Percentiles rank a stretch among this genome's conserved stretches.
Evolutionary conservation across 2,329 filamentous ascomycete species (phyloP).

Genomic region (Exophiala xenobiotica): DNA sequence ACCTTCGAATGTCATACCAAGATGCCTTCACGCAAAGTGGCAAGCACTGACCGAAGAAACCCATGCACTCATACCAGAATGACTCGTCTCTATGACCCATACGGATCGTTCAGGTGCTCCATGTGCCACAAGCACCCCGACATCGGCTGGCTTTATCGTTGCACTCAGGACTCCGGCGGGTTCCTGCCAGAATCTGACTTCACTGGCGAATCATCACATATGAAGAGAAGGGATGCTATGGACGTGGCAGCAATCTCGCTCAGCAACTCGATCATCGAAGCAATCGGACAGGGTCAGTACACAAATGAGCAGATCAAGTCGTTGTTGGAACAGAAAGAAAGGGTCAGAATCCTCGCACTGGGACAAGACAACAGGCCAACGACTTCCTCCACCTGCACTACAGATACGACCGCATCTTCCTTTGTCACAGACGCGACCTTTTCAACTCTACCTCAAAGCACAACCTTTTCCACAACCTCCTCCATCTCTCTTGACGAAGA

Average conservation of each 20-base stretch:
- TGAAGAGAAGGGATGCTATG: conserved; percentile 3
- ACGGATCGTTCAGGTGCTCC: conserved; percentile 56
- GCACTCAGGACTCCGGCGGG: conserved; percentile 62
- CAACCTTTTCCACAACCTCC: conserved; percentile 30
- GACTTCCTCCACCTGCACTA: conserved; percentile 18
- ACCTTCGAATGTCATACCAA: neutral
- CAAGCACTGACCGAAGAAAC: conserved; percentile 22
- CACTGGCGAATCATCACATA: neutral
- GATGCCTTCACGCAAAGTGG: conserved; percentile 24
- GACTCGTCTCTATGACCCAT: conserved; percentile 56
- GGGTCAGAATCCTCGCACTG: conserved; percentile 34
- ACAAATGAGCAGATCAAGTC: conserved; percentile 42
- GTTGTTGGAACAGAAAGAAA: conserved; percentile 44
- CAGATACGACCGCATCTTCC: conserved; percentile 11
- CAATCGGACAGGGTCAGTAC: conserved; percentile 45
- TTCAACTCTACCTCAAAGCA: conserved; percentile 30
- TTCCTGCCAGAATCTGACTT: conserved; percentile 39
- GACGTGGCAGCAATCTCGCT: conserved; percentile 32
- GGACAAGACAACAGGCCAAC: conserved; percentile 27
- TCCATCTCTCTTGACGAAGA: conserved; percentile 25
- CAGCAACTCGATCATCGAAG: conserved; percentile 42
- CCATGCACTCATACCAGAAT: conserved; percentile 68
- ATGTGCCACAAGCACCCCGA: conserved; percentile 57
- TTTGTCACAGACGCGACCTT: conserved; percentile 15
- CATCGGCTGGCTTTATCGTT: conserved; percentile 72